Percentiles rank a stretch among this genome's conserved stretches.
Evolutionary conservation across 345 rosid genomes (phyloP).

Genomic region (Populus ilicifolia): DNA sequence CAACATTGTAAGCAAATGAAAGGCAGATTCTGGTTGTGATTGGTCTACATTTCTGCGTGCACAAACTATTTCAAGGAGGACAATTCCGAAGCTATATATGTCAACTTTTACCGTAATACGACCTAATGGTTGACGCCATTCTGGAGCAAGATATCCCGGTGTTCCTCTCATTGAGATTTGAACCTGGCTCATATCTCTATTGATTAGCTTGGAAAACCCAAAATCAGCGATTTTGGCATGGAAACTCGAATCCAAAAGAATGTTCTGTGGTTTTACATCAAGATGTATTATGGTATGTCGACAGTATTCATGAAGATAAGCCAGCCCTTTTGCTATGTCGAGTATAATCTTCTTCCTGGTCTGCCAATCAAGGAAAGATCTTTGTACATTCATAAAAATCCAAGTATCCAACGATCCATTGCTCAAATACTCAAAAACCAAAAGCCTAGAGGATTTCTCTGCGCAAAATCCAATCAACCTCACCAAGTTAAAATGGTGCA

Average conservation of each 20-base stretch:
- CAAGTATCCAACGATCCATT: conserved; percentile 16
- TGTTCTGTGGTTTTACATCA: conserved; percentile 15
- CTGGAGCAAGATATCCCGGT: conserved; percentile 16
- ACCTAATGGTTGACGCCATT: neutral
- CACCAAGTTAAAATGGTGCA: conserved; percentile 56
- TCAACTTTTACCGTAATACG: conserved; percentile 5
- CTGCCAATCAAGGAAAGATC: conserved; percentile 2
- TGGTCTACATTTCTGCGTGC: neutral
- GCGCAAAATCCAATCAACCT: conserved; percentile 10
- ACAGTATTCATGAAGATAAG: conserved; percentile 16
- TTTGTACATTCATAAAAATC: neutral
- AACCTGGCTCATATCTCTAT: neutral
- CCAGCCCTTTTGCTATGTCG: neutral
- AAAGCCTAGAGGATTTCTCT: conserved; percentile 1
- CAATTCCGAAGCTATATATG: conserved; percentile 15
- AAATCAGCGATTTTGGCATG: conserved; percentile 17
- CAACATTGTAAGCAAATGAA: neutral
- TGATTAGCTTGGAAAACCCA: conserved; percentile 8
- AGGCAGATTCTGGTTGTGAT: neutral
- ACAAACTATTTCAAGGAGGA: conserved; percentile 4
- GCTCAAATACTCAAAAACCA: conserved; percentile 16
- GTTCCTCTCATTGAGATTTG: conserved; percentile 13
- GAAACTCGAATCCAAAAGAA: neutral
- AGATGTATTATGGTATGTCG: conserved; percentile 5
- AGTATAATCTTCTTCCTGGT: conserved; percentile 5